Percentiles rank a stretch among this genome's conserved stretches.
Conservation (phyloP, 768 basidiomycete genomes). For the Termitomyces heimii region DNA sequence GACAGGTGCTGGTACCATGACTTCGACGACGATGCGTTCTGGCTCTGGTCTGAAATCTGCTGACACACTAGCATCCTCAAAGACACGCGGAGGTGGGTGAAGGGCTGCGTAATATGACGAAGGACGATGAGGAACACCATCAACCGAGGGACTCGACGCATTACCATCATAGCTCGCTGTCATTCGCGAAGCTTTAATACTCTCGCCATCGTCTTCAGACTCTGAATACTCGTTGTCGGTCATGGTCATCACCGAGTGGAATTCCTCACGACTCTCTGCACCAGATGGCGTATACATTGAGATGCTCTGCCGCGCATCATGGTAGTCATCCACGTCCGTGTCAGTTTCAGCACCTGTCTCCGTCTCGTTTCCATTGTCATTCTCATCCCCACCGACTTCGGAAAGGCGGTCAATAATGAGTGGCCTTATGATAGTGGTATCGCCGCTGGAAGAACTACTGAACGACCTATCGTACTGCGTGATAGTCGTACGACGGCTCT, state of each 20-base stretch:
- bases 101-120: slow-evolving; percentile 28
- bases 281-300: slow-evolving; percentile 57
- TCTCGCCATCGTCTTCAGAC: slow-evolving; percentile 58
- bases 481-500: slow-evolving; percentile 36
- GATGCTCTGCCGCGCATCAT: slow-evolving; percentile 71
- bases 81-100: slow-evolving; percentile 28
- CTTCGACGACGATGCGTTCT: slow-evolving; percentile 24
- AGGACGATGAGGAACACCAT: slow-evolving; percentile 19
- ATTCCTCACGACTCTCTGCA: slow-evolving; percentile 57
- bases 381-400: slow-evolving; percentile 18
- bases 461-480: slow-evolving; percentile 38
- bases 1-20: slow-evolving; percentile 19
- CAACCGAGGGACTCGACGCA: slow-evolving; percentile 23
- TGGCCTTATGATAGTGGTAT: slow-evolving; percentile 34
- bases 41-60: slow-evolving; percentile 32
- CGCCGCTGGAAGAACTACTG: slow-evolving; percentile 23
- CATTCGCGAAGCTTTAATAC: slow-evolving; percentile 63
- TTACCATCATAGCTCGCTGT: slow-evolving; percentile 21
- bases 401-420: slow-evolving; percentile 26
- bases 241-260: slow-evolving; percentile 70
- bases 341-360: slow-evolving; percentile 68
- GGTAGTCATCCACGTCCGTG: slow-evolving; percentile 64
- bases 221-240: slow-evolving; percentile 65
- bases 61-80: slow-evolving; percentile 44
- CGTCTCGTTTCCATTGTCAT: slow-evolving; percentile 52